A percentile compares a stretch with the other conserved stretches of the same genome.
phyloP scores from a whole-genome alignment of 495 filamentous ascomycete species.

The Parathielavia appendiculata region DNA sequence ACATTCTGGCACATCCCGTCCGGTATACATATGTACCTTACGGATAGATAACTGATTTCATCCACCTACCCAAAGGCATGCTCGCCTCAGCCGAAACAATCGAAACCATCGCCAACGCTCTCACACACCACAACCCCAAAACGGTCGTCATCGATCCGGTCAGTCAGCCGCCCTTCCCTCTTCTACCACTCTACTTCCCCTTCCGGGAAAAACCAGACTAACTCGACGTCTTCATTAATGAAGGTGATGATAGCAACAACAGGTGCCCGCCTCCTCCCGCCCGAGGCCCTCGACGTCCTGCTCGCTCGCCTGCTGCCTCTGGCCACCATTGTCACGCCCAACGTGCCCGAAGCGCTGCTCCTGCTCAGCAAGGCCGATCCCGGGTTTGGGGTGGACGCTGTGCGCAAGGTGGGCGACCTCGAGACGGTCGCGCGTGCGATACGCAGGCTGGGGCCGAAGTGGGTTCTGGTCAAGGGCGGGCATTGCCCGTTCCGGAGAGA shows the following conservation, averaged over 20 bases:
- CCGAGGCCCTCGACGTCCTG: constrained; percentile 60
- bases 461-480: constrained; percentile 86
- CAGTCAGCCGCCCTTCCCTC: constrained; percentile 21
- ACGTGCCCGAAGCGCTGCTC: constrained; percentile 80
- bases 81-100: constrained; percentile 75
- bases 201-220: not conserved
- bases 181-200: not conserved
- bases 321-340: constrained; percentile 81
- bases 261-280: constrained; percentile 68
- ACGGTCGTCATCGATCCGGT: constrained; percentile 79
- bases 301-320: constrained; percentile 64
- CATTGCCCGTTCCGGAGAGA: constrained; percentile 75
- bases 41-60: not conserved
- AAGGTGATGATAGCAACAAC: constrained; percentile 93
- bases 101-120: constrained; percentile 62
- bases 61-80: constrained; percentile 59
- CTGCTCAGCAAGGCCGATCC: constrained; percentile 48
- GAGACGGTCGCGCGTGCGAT: constrained; percentile 63
- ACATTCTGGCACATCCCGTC: too few relatives aligned
- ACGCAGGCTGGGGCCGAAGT: constrained; percentile 62
- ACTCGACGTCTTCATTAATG: not conserved
- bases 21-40: not conserved
- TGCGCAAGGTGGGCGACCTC: constrained; percentile 54
- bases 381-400: constrained; percentile 44
- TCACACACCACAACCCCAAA: constrained; percentile 56